These are phyloP conservation scores for Polytrichum formosum DNA, from an alignment of 225 moss, liverwort and hornwort species.

Conservation along the genomic window DNA sequence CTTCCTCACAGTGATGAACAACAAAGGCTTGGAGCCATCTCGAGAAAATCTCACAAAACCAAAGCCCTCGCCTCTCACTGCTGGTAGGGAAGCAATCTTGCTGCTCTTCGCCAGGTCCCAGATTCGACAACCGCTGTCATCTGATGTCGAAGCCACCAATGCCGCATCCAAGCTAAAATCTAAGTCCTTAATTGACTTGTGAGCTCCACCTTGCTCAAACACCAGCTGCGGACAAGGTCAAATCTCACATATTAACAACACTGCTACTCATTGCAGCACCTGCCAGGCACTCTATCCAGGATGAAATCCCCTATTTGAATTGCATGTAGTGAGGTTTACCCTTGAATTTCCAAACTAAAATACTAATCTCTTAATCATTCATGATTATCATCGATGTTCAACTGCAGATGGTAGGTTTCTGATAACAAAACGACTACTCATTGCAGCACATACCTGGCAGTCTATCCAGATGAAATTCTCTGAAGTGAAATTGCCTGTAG, in stretches of 20 bases:
- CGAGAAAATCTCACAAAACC: constrained; percentile 87
- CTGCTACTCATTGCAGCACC: neutral
- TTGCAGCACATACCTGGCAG: no score
- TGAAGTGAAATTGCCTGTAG: no score
- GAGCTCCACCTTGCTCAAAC: constrained; percentile 62
- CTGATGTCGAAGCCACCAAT: constrained; percentile 70
- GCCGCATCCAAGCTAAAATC: constrained; percentile 86
- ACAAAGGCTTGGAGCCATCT: constrained; percentile 53
- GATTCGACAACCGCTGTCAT: constrained; percentile 67
- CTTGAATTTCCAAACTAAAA: no score
- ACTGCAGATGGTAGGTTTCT: no score
- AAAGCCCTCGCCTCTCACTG: constrained; percentile 55
- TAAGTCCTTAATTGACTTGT: constrained; percentile 74
- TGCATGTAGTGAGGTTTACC: no score
- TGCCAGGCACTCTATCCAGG: no score
- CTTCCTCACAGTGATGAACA: constrained; percentile 63
- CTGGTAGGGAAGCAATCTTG: constrained; percentile 42
- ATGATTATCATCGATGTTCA: no score
- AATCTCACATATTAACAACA: neutral
- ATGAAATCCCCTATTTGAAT: no score
- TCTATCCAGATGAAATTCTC: no score
- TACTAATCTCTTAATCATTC: no score
- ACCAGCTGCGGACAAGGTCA: constrained; percentile 27
- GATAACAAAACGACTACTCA: no score
- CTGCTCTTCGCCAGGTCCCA: constrained; percentile 68